Percentiles rank a stretch among this genome's conserved stretches.
These are phyloP conservation scores for Loxodes magnus DNA, from an alignment of 73 alveolate species.

Conservation along the genomic window DNA sequence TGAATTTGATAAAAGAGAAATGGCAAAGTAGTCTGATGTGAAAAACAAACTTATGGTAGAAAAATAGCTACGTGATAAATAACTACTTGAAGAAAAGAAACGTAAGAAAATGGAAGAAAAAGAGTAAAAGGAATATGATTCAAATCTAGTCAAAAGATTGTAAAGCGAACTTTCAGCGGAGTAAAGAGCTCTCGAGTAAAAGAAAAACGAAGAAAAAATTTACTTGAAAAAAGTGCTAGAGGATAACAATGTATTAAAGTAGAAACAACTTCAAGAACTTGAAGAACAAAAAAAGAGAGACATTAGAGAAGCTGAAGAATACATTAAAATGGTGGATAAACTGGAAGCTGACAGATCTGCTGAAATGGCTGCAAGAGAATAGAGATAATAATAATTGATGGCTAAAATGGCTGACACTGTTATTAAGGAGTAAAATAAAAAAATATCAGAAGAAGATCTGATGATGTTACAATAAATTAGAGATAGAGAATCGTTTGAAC, in stretches of 20 bases:
- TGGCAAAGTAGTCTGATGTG: not conserved
- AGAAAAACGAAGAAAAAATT: slow-evolving; percentile 2
- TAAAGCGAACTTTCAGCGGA: slow-evolving; percentile 3
- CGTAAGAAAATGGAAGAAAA: not conserved
- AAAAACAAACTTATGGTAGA: slow-evolving; percentile 1
- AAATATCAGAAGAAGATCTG: slow-evolving; percentile 5
- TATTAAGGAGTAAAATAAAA: not conserved
- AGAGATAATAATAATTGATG: not conserved
- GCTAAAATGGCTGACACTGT: not conserved
- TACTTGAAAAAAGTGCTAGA: slow-evolving; percentile 9
- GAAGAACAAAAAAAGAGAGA: slow-evolving; percentile 3
- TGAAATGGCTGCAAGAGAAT: slow-evolving; percentile 4
- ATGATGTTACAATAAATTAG: not conserved
- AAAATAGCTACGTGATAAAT: slow-evolving; percentile 2
- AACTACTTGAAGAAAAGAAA: not conserved
- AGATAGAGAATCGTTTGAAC: not conserved
- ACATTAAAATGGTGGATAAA: slow-evolving; percentile 1
- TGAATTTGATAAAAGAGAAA: slow-evolving; percentile 4
- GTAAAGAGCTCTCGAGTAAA: not conserved
- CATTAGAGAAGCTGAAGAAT: slow-evolving; percentile 1
- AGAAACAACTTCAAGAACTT: slow-evolving; percentile 1
- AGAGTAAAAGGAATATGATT: slow-evolving; percentile 2
- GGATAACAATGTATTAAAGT: not conserved
- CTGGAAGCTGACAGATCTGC: slow-evolving; percentile 5
- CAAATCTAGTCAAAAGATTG: not conserved